phyloP scores from a whole-genome alignment of 225 moss, liverwort and hornwort genomes.

The Takakia lepidozioides region DNA sequence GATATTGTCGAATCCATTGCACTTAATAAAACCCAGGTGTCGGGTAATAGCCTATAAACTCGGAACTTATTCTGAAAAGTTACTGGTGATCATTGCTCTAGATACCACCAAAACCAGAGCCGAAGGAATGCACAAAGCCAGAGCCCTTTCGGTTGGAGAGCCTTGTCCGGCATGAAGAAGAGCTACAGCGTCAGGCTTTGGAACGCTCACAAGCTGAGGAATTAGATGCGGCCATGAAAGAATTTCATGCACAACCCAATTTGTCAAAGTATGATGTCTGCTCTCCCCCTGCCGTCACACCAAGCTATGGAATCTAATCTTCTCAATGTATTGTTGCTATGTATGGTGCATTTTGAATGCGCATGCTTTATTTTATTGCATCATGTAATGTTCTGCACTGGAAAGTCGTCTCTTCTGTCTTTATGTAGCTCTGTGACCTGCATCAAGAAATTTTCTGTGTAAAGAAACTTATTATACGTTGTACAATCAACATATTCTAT shows the following conservation, averaged over 20 bases:
- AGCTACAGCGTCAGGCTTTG: constrained; percentile 41
- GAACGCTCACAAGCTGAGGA: constrained; percentile 27
- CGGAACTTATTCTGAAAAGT: not conserved
- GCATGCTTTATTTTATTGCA: no score
- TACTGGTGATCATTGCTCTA: no score
- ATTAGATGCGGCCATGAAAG: constrained; percentile 50
- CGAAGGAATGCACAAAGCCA: constrained; percentile 57
- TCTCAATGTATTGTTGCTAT: not conserved
- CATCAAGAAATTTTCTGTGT: not conserved
- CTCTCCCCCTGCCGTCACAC: not conserved
- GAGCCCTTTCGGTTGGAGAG: constrained; percentile 82
- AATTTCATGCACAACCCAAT: constrained; percentile 81
- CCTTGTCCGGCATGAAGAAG: constrained; percentile 60
- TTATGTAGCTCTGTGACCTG: not conserved
- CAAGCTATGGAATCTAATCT: not conserved
- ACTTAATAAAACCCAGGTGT: no score
- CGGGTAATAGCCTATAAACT: not conserved
- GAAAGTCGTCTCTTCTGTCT: not conserved
- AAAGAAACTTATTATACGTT: no score
- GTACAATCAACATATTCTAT: no score
- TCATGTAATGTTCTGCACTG: no score
- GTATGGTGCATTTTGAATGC: no score
- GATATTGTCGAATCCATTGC: no score
- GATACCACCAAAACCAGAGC: constrained; percentile 64
- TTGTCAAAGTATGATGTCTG: constrained; percentile 59